Base-by-base conservation (phyloP, 2,329 filamentous ascomycete species). In the Trichoderma koningii region DNA sequence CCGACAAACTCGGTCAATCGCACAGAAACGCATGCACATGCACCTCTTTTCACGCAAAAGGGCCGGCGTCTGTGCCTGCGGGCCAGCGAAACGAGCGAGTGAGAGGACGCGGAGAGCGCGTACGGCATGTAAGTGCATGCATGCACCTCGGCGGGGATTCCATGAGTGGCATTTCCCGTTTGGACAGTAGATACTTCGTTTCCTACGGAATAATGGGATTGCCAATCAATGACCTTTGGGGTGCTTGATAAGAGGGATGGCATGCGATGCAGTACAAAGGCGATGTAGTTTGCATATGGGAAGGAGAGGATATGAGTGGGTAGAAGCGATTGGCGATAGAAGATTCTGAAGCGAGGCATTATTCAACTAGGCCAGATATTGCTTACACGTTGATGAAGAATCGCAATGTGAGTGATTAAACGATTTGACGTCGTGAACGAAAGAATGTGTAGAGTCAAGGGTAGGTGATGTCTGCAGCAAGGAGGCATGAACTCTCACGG, bases 121-220 rank as follows among this genome's bases (percentile, higher is more conserved):
- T 47, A 44, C 21, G 56, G 56, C 50, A 30, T 30, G 28, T 59
- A 55, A 65, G 63, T 65, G 63, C 63, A 61, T 65, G 63, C 63
- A 65, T 62, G 63, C 56, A 65, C 47, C n/a, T 52, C 10, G 21
- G 38, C 34, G 12, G 21, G 30, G 45, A 44, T 44, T 21, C 57
- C 47, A 28, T 15, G 15, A 30, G 21, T 52, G 57, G 48, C 3
- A 17, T 34, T 44, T n/a, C n/a, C n/a, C n/a, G n/a, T n/a, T n/a
- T n/a, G n/a, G n/a, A n/a, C n/a, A n/a, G n/a, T n/a, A n/a, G n/a
- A n/a, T n/a, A n/a, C n/a, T n/a, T n/a, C n/a, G n/a, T n/a, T n/a
- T n/a, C n/a, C n/a, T n/a, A n/a, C n/a, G n/a, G n/a, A n/a, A n/a
- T n/a, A n/a, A n/a, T n/a, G n/a, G n/a, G n/a, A n/a, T n/a, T n/a